Percentiles rank a stretch among this genome's conserved stretches.
These are phyloP conservation scores for Ogataea pilisensis DNA, from an alignment of 805 yeast genomes.

Conservation along the genomic window DNA sequence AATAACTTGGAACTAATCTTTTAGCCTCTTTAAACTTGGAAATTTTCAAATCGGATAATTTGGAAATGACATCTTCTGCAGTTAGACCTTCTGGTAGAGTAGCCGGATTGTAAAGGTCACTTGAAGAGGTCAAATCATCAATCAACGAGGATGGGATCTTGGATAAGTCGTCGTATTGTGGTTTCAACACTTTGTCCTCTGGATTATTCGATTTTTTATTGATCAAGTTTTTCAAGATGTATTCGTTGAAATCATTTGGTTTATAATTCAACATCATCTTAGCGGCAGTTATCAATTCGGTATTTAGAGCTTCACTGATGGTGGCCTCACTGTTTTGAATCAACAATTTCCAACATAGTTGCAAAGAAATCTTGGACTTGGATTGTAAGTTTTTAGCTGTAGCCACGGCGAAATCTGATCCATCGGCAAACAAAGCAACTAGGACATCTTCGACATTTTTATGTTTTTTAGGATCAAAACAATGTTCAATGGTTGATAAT, in stretches of 20 bases:
- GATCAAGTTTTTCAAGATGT: constrained; percentile 49
- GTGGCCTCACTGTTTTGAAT: constrained; percentile 55
- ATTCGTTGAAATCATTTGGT: constrained; percentile 44
- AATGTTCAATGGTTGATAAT: constrained; percentile 59
- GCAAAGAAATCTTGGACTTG: constrained; percentile 77
- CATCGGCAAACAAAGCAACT: constrained; percentile 46
- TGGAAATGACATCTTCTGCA: constrained; percentile 17
- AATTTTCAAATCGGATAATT: constrained; percentile 34
- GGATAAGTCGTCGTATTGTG: constrained; percentile 45
- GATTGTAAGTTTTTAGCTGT: constrained; percentile 52
- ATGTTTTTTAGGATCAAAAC: constrained; percentile 48
- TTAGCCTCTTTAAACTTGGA: constrained; percentile 31
- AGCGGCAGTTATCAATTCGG: constrained; percentile 74
- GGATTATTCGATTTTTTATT: constrained; percentile 35
- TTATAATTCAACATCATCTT: constrained; percentile 59
- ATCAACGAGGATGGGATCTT: constrained; percentile 63
- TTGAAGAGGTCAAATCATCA: constrained; percentile 38
- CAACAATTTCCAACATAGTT: constrained; percentile 65
- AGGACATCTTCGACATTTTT: constrained; percentile 52
- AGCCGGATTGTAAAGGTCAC: constrained; percentile 25
- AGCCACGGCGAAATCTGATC: constrained; percentile 60
- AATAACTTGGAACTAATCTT: constrained; percentile 34
- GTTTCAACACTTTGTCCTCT: constrained; percentile 22
- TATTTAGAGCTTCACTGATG: constrained; percentile 61
- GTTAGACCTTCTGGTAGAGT: constrained; percentile 9